These are phyloP conservation scores for Zygosaccharomyces pseudobailii DNA, from an alignment of 1,139 yeast genomes.

Conservation along the genomic window DNA sequence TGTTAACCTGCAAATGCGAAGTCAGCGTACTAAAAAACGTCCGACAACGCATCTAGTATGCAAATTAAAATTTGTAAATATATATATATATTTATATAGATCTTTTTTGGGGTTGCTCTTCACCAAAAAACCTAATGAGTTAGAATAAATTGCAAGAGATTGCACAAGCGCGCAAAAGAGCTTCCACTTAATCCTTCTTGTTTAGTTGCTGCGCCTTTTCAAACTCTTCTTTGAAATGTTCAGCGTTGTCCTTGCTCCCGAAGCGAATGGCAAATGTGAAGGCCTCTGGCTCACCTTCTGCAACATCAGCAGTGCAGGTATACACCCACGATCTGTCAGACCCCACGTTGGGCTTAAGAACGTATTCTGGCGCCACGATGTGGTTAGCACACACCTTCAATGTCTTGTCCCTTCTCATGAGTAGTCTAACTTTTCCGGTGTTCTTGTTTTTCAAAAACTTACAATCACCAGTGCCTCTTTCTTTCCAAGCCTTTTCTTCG, in stretches of 20 bases:
- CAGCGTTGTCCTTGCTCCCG: constrained; percentile 96
- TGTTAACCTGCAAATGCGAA: not conserved
- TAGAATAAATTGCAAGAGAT: not conserved
- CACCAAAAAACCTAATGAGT: not conserved
- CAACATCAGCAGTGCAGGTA: constrained; percentile 86
- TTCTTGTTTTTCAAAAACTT: constrained; percentile 87
- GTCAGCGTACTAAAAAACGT: not conserved
- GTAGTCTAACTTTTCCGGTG: constrained; percentile 74
- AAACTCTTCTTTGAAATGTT: constrained; percentile 87
- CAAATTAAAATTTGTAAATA: constrained; percentile 2
- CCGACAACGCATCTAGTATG: not conserved
- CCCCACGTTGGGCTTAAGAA: constrained; percentile 88
- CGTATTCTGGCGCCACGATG: constrained; percentile 78
- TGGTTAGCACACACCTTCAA: constrained; percentile 98
- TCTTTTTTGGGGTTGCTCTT: not conserved
- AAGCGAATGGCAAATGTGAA: constrained; percentile 95
- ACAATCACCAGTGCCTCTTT: constrained; percentile 98
- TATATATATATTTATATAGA: not conserved
- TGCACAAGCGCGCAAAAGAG: not conserved
- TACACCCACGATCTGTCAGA: constrained; percentile 99
- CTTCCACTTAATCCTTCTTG: constrained; percentile 34
- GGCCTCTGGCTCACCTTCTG: constrained; percentile 96
- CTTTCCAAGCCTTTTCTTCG: constrained; percentile 94
- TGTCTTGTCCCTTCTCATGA: constrained; percentile 99
- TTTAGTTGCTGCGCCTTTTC: constrained; percentile 71